Percentiles rank a stretch among this genome's conserved stretches.
Evolutionary conservation across 2,329 filamentous ascomycete genomes (phyloP).

Genomic region (Phialophora verrucosa): DNA sequence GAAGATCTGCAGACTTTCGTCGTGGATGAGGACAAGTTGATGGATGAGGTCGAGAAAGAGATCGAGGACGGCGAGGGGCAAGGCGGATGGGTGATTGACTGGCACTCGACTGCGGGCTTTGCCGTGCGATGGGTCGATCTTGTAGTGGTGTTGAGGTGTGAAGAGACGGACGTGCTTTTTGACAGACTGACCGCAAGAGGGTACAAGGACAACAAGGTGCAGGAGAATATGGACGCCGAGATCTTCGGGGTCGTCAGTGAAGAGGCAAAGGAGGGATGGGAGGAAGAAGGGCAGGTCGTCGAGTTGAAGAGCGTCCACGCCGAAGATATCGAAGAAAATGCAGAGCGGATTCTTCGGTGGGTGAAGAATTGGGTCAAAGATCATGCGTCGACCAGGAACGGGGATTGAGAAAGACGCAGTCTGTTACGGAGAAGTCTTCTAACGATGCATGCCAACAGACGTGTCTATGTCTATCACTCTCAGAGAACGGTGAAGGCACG

Average conservation of each 20-base stretch:
- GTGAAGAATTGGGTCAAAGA: slow-evolving; percentile 77
- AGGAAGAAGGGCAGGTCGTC: slow-evolving; percentile 72
- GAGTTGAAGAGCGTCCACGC: slow-evolving; percentile 81
- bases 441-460: background rate
- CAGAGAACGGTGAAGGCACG: background rate
- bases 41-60: slow-evolving; percentile 87
- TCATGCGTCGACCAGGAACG: slow-evolving; percentile 40
- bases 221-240: slow-evolving; percentile 95
- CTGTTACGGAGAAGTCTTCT: background rate
- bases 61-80: slow-evolving; percentile 57
- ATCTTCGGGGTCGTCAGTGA: slow-evolving; percentile 95
- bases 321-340: slow-evolving; percentile 86
- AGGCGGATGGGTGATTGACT: slow-evolving; percentile 91
- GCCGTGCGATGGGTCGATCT: slow-evolving; percentile 93
- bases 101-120: slow-evolving; percentile 97
- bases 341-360: slow-evolving; percentile 84
- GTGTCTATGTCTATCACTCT: slow-evolving; percentile 1
- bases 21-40: slow-evolving; percentile 94
- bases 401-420: background rate
- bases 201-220: slow-evolving; percentile 83
- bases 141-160: slow-evolving; percentile 82
- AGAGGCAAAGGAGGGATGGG: slow-evolving; percentile 86
- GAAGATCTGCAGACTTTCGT: slow-evolving; percentile 87
- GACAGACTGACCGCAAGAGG: slow-evolving; percentile 77
- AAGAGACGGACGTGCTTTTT: slow-evolving; percentile 79